These are phyloP conservation scores for Furcasterigmium sp. DNA, from an alignment of 2,329 filamentous ascomycete species.

Conservation along the genomic window DNA sequence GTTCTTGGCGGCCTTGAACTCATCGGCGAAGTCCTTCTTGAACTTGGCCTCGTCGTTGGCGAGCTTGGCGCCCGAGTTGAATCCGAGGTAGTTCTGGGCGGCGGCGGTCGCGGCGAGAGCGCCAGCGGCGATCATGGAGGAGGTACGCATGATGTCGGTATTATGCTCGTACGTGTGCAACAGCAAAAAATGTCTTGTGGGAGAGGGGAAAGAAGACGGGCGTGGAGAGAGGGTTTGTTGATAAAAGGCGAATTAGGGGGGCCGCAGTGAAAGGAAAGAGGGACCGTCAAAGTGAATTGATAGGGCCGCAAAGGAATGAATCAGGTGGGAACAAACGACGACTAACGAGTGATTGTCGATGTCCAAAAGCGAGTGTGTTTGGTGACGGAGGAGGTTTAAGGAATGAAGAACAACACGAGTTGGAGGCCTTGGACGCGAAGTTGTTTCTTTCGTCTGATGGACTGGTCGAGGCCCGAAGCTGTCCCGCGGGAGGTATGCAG, in stretches of 20 bases:
- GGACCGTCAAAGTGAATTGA: no score
- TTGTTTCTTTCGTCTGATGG: background rate
- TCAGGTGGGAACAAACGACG: background rate
- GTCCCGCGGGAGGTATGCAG: background rate
- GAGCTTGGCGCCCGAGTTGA: constrained; percentile 45
- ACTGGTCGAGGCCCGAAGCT: background rate
- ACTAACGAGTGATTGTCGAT: background rate
- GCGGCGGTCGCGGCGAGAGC: constrained; percentile 33
- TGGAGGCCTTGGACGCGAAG: background rate
- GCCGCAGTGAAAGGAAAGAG: no score
- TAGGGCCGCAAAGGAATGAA: background rate
- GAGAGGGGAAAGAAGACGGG: background rate
- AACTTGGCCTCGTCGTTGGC: constrained; percentile 46
- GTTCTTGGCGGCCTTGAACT: constrained; percentile 37
- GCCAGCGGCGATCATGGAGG: constrained; percentile 29
- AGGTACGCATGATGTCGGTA: constrained; percentile 32
- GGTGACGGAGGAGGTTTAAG: background rate
- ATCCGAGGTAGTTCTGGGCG: constrained; percentile 44
- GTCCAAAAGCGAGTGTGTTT: background rate
- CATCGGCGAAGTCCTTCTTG: constrained; percentile 41
- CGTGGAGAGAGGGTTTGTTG: background rate
- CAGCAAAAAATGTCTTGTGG: background rate
- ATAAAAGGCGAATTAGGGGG: no score
- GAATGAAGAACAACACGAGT: background rate
- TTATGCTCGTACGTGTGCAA: background rate